phyloP scores from a whole-genome alignment of 192 early-diverging fungal genomes.

The Dimargaris cristalligena region DNA sequence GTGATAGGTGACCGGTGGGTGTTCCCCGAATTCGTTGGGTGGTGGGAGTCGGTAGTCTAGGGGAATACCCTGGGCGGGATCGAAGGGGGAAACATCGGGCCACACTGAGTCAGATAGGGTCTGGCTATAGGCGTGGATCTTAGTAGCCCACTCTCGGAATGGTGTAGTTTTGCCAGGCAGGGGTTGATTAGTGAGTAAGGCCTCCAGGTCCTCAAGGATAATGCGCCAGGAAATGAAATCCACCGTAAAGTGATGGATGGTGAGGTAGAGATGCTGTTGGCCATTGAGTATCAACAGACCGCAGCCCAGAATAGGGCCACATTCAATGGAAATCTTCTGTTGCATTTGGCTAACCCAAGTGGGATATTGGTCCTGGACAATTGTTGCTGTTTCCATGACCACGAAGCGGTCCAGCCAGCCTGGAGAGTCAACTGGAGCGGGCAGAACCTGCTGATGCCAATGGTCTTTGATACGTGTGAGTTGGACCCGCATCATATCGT shows the following conservation, averaged over 20 bases:
- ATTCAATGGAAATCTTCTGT: not conserved
- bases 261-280: not conserved
- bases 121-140: not conserved
- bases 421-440: not conserved
- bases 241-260: conserved; percentile 3
- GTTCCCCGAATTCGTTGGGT: too few species aligned
- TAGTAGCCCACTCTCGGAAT: not conserved
- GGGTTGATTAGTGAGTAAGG: not conserved
- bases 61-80: not conserved
- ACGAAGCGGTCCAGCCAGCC: not conserved
- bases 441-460: not conserved
- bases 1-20: too few species aligned
- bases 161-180: not conserved
- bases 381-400: not conserved
- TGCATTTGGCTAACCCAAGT: not conserved
- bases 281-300: not conserved
- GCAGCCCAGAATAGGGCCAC: not conserved
- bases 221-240: conserved; percentile 7
- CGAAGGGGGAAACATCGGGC: not conserved
- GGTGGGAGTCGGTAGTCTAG: not conserved
- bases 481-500: not conserved
- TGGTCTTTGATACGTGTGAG: not conserved
- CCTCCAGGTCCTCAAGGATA: conserved; percentile 1
- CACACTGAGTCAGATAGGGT: not conserved
- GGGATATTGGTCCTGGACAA: not conserved